Evolutionary conservation across 371 early-diverging fungal genomes (phyloP).

Genomic region (Syncephalastrum monosporum): DNA sequence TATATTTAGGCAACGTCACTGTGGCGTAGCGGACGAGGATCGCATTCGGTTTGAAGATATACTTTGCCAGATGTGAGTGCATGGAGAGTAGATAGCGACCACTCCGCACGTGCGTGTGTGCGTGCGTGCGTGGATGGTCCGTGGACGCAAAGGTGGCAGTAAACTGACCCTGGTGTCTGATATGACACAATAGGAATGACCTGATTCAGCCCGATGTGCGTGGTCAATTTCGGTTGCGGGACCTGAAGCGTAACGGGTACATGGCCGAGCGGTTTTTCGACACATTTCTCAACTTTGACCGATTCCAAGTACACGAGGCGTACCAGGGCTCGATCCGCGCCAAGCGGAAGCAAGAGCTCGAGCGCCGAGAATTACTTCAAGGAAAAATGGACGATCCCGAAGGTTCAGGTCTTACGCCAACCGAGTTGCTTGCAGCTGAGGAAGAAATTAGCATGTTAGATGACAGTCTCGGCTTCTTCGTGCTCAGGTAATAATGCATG

Average conservation of each 20-base stretch:
- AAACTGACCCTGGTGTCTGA: not conserved
- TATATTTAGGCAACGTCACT: slow-evolving; percentile 19
- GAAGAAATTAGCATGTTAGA: slow-evolving; percentile 9
- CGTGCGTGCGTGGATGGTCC: not conserved
- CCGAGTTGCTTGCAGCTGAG: slow-evolving; percentile 5
- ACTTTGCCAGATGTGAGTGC: slow-evolving; percentile 44
- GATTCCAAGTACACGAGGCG: slow-evolving; percentile 46
- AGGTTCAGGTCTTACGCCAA: not conserved
- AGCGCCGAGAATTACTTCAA: slow-evolving; percentile 1
- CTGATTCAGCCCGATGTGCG: slow-evolving; percentile 38
- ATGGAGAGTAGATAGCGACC: too few species aligned
- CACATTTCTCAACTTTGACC: slow-evolving; percentile 45
- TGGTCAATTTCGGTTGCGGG: slow-evolving; percentile 37
- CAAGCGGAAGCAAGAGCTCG: slow-evolving; percentile 29
- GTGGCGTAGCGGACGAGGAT: slow-evolving; percentile 27
- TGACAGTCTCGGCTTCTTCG: slow-evolving; percentile 20
- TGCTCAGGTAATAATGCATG: slow-evolving; percentile 22
- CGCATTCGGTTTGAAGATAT: slow-evolving; percentile 42
- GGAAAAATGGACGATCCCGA: not conserved
- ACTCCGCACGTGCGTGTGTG: not conserved
- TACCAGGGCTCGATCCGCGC: slow-evolving; percentile 35
- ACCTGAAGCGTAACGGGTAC: slow-evolving; percentile 41
- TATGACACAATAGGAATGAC: slow-evolving; percentile 33
- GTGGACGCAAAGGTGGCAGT: not conserved
- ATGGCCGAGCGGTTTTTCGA: slow-evolving; percentile 52